Evolutionary conservation across 305 asterid genomes (phyloP), one percentile per base, ranked within the genome.

Genomic region (Solanum chacoense): DNA sequence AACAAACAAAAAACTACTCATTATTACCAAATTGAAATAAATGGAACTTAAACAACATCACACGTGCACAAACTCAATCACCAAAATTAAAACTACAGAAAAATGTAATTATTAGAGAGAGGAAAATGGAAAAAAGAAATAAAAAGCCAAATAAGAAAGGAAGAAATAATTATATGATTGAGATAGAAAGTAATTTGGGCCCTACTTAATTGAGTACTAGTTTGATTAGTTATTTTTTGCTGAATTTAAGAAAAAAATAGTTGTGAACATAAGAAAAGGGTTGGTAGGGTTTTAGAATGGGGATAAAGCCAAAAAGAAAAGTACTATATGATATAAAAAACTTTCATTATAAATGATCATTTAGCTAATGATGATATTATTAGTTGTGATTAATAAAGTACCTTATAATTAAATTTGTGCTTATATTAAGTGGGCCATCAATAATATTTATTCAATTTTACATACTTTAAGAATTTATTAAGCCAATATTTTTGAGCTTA

Each of bases 21-120:
- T 87, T 79, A 84, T 84, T 32, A 84, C 84, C 22, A 83, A 84
- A 74, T 76, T 31, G 42, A 74, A 87, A 11, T 85, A 85, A 85
- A 71, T 45, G 86, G 77, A 73, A 28, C 79, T 87, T 63, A 73
- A 90, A 84, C 85, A 87, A 89, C 90, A 84, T 77, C 88, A 87
- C 88, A 84, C 91, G 90, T 90, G 91, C 91, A 84, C 88, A 45
- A 75, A 84, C 69, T 63, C 88, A 87, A 65, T 86, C 42, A 37
- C 87, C 87, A 14, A 55, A 55, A 31, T 10, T 26, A 35, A 4
- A 76, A 11, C 16, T 8, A 40, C 69, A 83, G 28, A 29, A 50
- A 81, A 50, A 55, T 2, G 22, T 80, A 81, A 83, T 89, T 89
- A 87, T 89, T 87, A 87, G 87, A 76, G 90, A 85, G 88, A 89